Evolutionary conservation across 257 asterid genomes (phyloP).

Genomic region (Petrea volubilis): DNA sequence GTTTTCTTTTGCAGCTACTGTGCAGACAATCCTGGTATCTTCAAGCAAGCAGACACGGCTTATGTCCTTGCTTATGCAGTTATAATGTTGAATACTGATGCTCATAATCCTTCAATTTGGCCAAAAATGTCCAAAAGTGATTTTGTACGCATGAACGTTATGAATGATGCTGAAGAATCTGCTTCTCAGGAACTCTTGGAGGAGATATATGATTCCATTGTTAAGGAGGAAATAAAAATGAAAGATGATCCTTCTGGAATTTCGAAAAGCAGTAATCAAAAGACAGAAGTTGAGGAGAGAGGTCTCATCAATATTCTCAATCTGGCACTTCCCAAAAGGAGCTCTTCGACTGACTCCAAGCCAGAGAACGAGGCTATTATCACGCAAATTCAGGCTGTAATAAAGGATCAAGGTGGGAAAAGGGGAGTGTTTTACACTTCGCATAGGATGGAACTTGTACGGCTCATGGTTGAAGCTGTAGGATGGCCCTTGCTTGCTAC

Average conservation of each 20-base stretch:
- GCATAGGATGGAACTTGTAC: slow-evolving; percentile 81
- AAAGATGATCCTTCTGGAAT: slow-evolving; percentile 75
- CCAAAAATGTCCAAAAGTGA: slow-evolving; percentile 98
- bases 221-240: slow-evolving; percentile 93
- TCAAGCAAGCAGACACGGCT: slow-evolving; percentile 97
- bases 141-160: slow-evolving; percentile 77
- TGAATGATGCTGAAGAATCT: slow-evolving; percentile 86
- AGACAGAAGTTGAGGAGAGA: slow-evolving; percentile 75
- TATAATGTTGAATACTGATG: slow-evolving; percentile 97
- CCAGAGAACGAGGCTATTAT: slow-evolving; percentile 88
- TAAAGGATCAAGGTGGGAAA: slow-evolving; percentile 78
- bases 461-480: slow-evolving; percentile 95
- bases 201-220: slow-evolving; percentile 95
- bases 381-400: slow-evolving; percentile 81
- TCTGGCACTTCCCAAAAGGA: slow-evolving; percentile 88
- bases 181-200: slow-evolving; percentile 93
- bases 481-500: slow-evolving; percentile 99
- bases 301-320: slow-evolving; percentile 91
- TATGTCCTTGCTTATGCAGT: slow-evolving; percentile 99
- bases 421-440: slow-evolving; percentile 93
- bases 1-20: slow-evolving; percentile 69
- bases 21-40: slow-evolving; percentile 91
- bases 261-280: slow-evolving; percentile 70
- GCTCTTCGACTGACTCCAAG: slow-evolving; percentile 64
- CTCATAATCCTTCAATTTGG: slow-evolving; percentile 99